A percentile compares a stretch with the other conserved stretches of the same genome.
Conservation (phyloP, 768 basidiomycete species). For the Pleurotus djamor region DNA sequence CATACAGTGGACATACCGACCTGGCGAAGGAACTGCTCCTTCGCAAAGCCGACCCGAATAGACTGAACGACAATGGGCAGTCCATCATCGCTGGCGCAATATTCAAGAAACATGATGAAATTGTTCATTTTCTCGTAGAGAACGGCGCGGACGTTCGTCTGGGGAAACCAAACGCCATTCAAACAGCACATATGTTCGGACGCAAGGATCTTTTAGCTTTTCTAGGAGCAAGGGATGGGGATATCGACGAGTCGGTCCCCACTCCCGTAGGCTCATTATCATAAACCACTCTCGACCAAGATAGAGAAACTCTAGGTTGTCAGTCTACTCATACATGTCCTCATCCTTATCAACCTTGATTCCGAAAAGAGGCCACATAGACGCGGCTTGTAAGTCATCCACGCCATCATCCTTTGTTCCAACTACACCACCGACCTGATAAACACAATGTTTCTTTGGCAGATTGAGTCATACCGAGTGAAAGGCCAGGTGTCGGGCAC, state of each 20-base stretch:
- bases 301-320: background rate
- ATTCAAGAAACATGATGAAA: conserved; percentile 68
- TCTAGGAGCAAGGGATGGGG: conserved; percentile 59
- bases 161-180: conserved; percentile 67
- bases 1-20: conserved; percentile 65
- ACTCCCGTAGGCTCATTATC: conserved; percentile 15
- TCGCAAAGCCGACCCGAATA: conserved; percentile 63
- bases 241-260: conserved; percentile 38
- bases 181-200: conserved; percentile 68
- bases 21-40: conserved; percentile 52
- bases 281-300: background rate
- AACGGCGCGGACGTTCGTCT: conserved; percentile 61
- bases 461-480: background rate
- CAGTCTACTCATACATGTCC: conserved; percentile 22
- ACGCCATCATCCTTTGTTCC: conserved; percentile 40
- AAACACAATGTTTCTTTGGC: conserved; percentile 37
- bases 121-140: conserved; percentile 54
- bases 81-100: conserved; percentile 76
- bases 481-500: conserved; percentile 14
- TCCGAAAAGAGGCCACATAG: conserved; percentile 47
- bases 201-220: conserved; percentile 52
- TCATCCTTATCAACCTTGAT: conserved; percentile 33
- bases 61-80: conserved; percentile 69
- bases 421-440: conserved; percentile 43
- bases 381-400: conserved; percentile 45